Base-by-base conservation (phyloP, 1,284 basidiomycete genomes). In the Vanrija sp. region DNA sequence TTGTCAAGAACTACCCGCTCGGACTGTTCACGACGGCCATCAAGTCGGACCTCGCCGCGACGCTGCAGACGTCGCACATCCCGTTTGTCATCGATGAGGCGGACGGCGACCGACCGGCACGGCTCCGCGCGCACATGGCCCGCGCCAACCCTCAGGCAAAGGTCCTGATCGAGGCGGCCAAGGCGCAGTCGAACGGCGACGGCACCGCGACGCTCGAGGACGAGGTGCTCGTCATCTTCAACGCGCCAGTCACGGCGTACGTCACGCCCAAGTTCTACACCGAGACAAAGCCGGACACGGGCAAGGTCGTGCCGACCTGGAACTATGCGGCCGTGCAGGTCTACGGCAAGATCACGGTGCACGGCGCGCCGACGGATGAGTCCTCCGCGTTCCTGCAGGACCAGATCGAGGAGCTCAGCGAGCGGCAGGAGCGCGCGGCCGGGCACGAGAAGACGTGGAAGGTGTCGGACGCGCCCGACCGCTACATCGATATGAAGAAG, bases 41-140 rank as follows among this genome's bases (percentile, higher is more conserved):
- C 60, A 58, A 66, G 2, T 66, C 68, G 18, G 49, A 70, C 4
- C 38, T 37, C 2, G 41, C 59, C 20, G 56, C 75, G 1, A 68
- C 72, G n/a, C 51, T 80, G 22, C 78, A 79, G 53, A 70, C 73
- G 20, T 71, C 71, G 9, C 78, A 80, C 57, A 71, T 79, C 50
- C 79, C 79, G 2, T 80, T 71, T 57, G 57, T 79, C 15, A 64
- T 80, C 36, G 75, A 78, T 39, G 38, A 18, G 27, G 15, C 37
- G 6, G 45, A 48, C 12, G 27, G 44, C 18, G 50, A 41, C 7
- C 46, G 3, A 49, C 55, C 0, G 65, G 66, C 18, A 27, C 55
- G 31, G 0, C 58, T 77, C 0, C 54, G 70, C n/a, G 75, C 53
- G 0, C 75, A 77, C 56, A 73, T 75, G 47, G 75, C 75, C 0